Percentiles rank a stretch among this genome's conserved stretches.
Conservation (phyloP, 129 eudicot species). For the Flaveria linearis region DNA sequence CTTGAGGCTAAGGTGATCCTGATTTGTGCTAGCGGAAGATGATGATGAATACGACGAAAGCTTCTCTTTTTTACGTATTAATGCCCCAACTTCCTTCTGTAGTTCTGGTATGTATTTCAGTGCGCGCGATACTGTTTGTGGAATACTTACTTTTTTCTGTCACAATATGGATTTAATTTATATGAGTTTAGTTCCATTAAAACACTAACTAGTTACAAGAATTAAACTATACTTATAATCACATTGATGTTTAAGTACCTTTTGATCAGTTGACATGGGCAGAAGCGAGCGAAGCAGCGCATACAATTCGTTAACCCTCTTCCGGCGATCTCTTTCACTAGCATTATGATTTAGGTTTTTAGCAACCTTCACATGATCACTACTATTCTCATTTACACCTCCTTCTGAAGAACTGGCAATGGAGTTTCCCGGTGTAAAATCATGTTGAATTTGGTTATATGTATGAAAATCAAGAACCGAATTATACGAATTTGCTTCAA, state of each 20-base stretch:
- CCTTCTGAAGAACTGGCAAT: constrained; percentile 20
- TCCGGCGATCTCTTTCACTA: constrained; percentile 38
- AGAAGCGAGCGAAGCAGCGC: constrained; percentile 28
- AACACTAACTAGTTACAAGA: not conserved
- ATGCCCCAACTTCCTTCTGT: constrained; percentile 42
- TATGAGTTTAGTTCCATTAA: not conserved
- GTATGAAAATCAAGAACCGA: constrained; percentile 6
- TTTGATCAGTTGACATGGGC: constrained; percentile 22
- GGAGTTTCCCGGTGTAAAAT: constrained; percentile 26
- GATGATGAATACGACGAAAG: constrained; percentile 23
- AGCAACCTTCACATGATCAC: not conserved
- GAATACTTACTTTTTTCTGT: constrained; percentile 50
- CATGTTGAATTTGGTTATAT: constrained; percentile 14
- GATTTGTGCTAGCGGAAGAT: not conserved
- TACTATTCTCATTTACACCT: not conserved
- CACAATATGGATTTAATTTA: not conserved
- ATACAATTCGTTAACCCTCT: constrained; percentile 30
- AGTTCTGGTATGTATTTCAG: constrained; percentile 50
- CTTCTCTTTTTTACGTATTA: constrained; percentile 31
- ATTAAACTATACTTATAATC: not conserved
- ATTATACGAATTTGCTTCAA: constrained; percentile 23
- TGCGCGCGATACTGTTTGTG: constrained; percentile 26
- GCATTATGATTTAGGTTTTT: constrained; percentile 36
- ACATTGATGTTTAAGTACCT: constrained; percentile 14
- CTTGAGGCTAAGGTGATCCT: constrained; percentile 6